A percentile compares a stretch with the other conserved stretches of the same genome.
Conservation (phyloP, 169 alveolate genomes). For the Condylostoma magnum region DNA sequence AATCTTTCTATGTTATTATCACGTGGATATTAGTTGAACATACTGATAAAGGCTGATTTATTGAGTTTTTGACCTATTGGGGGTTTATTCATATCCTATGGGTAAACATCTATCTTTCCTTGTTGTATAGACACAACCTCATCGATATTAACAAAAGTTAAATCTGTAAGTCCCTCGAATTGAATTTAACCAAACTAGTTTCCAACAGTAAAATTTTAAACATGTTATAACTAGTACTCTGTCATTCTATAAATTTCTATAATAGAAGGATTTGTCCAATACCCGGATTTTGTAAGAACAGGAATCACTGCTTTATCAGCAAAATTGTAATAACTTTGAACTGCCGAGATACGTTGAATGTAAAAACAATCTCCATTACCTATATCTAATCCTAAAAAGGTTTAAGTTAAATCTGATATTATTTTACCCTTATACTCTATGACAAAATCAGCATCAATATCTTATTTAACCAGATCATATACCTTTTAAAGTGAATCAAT, state of each 20-base stretch:
- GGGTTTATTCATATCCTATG: neutral
- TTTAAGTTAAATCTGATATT: too few species aligned
- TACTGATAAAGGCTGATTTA: constrained; percentile 5
- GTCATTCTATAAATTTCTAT: constrained; percentile 6
- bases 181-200: constrained; percentile 24
- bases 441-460: too few species aligned
- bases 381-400: too few species aligned
- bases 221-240: neutral
- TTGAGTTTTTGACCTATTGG: neutral
- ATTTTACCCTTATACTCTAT: too few species aligned
- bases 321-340: too few species aligned
- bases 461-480: too few species aligned
- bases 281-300: constrained; percentile 9
- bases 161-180: neutral
- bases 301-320: constrained; percentile 9
- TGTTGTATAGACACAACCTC: neutral
- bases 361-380: too few species aligned
- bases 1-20: neutral
- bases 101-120: neutral
- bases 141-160: constrained; percentile 10
- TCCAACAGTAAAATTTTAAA: constrained; percentile 16
- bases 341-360: too few species aligned
- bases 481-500: too few species aligned
- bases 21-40: neutral
- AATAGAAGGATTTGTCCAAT: constrained; percentile 6